A percentile compares a stretch with the other conserved stretches of the same genome.
Conservation (phyloP, 495 filamentous ascomycete genomes). For the Aspergillus egyptiacus region DNA sequence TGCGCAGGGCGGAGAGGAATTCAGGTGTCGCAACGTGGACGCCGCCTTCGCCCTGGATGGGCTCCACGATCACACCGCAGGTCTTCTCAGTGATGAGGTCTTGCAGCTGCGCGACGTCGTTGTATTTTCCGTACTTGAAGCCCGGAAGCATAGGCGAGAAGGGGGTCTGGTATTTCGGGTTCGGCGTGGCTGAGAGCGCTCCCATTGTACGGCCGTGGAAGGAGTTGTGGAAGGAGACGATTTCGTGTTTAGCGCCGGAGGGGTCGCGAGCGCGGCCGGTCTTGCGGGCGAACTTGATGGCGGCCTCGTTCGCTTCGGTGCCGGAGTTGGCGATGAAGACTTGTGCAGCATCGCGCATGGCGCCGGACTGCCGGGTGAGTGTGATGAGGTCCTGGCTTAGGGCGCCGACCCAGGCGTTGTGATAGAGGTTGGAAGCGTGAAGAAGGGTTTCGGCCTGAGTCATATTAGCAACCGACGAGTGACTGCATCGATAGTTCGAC, state of each 20-base stretch:
- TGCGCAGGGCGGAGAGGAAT: slow-evolving; percentile 72
- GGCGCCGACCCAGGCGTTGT: slow-evolving; percentile 87
- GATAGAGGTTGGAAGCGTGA: slow-evolving; percentile 91
- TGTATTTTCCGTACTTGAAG: slow-evolving; percentile 80
- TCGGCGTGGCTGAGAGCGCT: slow-evolving; percentile 85
- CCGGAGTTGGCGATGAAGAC: slow-evolving; percentile 95
- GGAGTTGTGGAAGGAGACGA: slow-evolving; percentile 82
- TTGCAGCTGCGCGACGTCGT: slow-evolving; percentile 65
- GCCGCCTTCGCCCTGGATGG: slow-evolving; percentile 95
- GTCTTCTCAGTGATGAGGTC: slow-evolving; percentile 74
- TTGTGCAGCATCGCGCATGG: slow-evolving; percentile 71
- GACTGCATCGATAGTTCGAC: not conserved
- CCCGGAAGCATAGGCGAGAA: slow-evolving; percentile 95
- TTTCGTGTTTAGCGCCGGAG: slow-evolving; percentile 67
- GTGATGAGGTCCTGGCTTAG: slow-evolving; percentile 81
- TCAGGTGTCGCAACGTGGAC: slow-evolving; percentile 75
- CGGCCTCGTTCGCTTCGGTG: slow-evolving; percentile 93
- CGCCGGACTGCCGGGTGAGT: slow-evolving; percentile 65
- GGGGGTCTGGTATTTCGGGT: slow-evolving; percentile 94
- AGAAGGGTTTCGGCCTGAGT: slow-evolving; percentile 62
- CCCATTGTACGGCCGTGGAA: slow-evolving; percentile 99
- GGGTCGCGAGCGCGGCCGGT: slow-evolving; percentile 68
- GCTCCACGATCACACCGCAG: slow-evolving; percentile 93
- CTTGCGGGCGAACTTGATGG: slow-evolving; percentile 94
- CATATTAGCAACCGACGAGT: slow-evolving; percentile 23